Conservation (phyloP, 1,284 basidiomycete genomes). For the Sporisorium exsertum region DNA sequence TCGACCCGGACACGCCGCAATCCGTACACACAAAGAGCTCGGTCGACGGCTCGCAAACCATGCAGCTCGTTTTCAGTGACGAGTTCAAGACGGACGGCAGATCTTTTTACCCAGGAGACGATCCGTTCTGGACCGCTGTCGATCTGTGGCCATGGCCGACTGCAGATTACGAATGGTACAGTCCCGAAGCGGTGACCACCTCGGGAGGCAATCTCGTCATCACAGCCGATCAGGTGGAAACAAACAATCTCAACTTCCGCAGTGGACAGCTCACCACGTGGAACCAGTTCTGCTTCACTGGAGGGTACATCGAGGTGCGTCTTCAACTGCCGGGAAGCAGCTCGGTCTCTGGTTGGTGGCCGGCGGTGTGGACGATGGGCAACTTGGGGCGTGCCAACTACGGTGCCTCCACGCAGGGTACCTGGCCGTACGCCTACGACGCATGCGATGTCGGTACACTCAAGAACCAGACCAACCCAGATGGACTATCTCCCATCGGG, state of each 20-base stretch:
- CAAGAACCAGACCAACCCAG: slow-evolving; percentile 57
- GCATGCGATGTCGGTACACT: slow-evolving; percentile 62
- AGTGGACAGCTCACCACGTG: slow-evolving; percentile 74
- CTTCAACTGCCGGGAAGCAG: slow-evolving; percentile 85
- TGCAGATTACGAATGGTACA: slow-evolving; percentile 72
- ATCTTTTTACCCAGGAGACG: slow-evolving; percentile 75
- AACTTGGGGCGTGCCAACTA: slow-evolving; percentile 73
- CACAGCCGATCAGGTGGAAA: slow-evolving; percentile 70
- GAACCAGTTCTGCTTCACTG: slow-evolving; percentile 96
- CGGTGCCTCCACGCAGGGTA: slow-evolving; percentile 73
- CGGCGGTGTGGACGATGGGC: slow-evolving; percentile 84
- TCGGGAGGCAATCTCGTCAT: slow-evolving; percentile 82
- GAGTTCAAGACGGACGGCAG: slow-evolving; percentile 68
- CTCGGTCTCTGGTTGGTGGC: slow-evolving; percentile 75
- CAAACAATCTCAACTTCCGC: slow-evolving; percentile 77
- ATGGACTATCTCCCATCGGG: slow-evolving; percentile 69
- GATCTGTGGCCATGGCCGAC: slow-evolving; percentile 78
- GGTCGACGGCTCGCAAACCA: slow-evolving; percentile 72
- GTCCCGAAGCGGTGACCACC: slow-evolving; percentile 84
- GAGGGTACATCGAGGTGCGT: slow-evolving; percentile 82
- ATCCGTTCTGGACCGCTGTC: slow-evolving; percentile 80
- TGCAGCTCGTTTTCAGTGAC: slow-evolving; percentile 69
- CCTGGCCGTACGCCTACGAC: slow-evolving; percentile 76
- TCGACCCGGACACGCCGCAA: slow-evolving; percentile 70
- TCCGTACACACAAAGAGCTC: slow-evolving; percentile 37